Base-by-base conservation (phyloP, 495 filamentous ascomycete genomes). In the Aspergillus carlsbadensis region DNA sequence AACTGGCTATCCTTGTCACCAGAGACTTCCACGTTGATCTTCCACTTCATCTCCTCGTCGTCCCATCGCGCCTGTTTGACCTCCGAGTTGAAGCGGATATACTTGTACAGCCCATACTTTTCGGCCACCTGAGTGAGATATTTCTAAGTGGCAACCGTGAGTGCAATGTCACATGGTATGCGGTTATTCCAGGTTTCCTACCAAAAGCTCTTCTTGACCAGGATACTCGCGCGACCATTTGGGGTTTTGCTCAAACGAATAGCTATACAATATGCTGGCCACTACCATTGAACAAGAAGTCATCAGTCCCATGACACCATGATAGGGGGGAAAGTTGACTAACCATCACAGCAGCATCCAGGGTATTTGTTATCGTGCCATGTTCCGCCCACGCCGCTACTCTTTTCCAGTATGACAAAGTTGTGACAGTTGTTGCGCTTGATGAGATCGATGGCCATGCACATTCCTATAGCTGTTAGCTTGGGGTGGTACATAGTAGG, bases 211-310 rank as follows among this genome's bases (percentile, higher is more conserved):
- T 44, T 77, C 75, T 51, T 86, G 84, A 0, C 84, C 83, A 0
- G 86, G 81, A 60, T 87, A 87, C 36, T 86, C 78, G 26, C 80
- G 70, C 5, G 82, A 79, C 85, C 87, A 89, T 61, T 79, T 67
- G 10, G 83, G 73, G 24, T 85, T 85, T 11, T 85, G 84, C 26
- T 84, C 85, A 57, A 88, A 89, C 5, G 82, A 81, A 62, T 83
- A 88, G 56, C 83, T 86, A 66, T 88, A 90, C 10, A 82, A 59
- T 1, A 69, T 45, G 45, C 76, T 78, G 67, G 70, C 73, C 10
- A 82, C 75, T 77, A 21, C 22, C 6, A 10, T 4, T 24, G 5
- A 41, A 37, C 3, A 29, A 15, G 5, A 33, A 33, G 11, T 5
- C 1, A 22, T 48, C 18, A 39, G 22, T 14, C 2, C 5, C 20